These are phyloP conservation scores for Pugionium cornutum DNA, from an alignment of 345 rosid genomes.

Conservation along the genomic window DNA sequence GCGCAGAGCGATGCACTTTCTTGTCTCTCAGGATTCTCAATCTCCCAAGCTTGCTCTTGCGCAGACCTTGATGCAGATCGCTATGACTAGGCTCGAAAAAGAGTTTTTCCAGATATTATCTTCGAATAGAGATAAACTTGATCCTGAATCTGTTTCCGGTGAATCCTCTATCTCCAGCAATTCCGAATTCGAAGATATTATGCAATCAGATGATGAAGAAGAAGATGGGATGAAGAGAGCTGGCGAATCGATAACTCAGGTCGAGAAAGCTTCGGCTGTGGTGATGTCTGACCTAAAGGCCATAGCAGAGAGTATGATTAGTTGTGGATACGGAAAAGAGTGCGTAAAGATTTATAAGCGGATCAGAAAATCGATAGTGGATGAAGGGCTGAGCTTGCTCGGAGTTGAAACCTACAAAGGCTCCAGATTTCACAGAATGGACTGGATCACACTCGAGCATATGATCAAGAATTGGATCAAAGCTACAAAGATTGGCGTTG, in stretches of 20 bases:
- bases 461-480: constrained; percentile 67
- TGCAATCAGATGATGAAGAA: constrained; percentile 32
- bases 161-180: constrained; percentile 51
- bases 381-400: constrained; percentile 61
- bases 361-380: constrained; percentile 63
- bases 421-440: constrained; percentile 55
- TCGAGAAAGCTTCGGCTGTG: constrained; percentile 42
- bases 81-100: constrained; percentile 65
- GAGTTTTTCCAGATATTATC: constrained; percentile 56
- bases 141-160: constrained; percentile 57
- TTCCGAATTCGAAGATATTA: constrained; percentile 35
- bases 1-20: constrained; percentile 57
- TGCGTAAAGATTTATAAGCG: constrained; percentile 58
- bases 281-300: constrained; percentile 64
- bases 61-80: constrained; percentile 62
- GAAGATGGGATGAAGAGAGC: constrained; percentile 40
- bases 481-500: constrained; percentile 60
- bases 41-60: constrained; percentile 58
- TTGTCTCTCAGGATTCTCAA: constrained; percentile 45
- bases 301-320: constrained; percentile 76
- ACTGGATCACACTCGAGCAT: constrained; percentile 54
- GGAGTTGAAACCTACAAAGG: constrained; percentile 54
- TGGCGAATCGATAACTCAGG: constrained; percentile 44
- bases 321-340: constrained; percentile 74
- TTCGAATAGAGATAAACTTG: constrained; percentile 46